A percentile compares a stretch with the other conserved stretches of the same genome.
Evolutionary conservation across 2,329 filamentous ascomycete genomes (phyloP).

Genomic region (Zopfia rhizophila): DNA sequence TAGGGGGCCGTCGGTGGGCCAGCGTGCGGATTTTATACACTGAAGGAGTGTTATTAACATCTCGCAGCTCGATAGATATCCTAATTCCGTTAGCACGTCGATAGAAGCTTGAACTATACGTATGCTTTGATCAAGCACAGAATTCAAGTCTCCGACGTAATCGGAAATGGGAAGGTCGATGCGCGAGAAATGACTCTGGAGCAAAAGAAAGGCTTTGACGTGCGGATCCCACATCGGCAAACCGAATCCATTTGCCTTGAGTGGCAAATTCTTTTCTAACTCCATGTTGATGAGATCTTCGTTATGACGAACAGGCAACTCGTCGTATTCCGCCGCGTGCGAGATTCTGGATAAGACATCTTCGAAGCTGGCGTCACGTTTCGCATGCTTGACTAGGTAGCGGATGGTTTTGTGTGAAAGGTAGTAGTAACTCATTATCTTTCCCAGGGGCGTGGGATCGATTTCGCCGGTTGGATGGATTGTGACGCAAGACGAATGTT

Average conservation of each 20-base stretch:
- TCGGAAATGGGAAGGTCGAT: slow-evolving; percentile 94
- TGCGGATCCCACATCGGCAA: slow-evolving; percentile 98
- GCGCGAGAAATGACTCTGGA: slow-evolving; percentile 95
- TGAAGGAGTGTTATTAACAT: slow-evolving; percentile 89
- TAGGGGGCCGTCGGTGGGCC: slow-evolving; percentile 83
- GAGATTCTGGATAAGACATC: slow-evolving; percentile 94
- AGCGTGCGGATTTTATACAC: slow-evolving; percentile 90
- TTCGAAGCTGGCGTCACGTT: slow-evolving; percentile 77
- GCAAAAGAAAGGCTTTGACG: slow-evolving; percentile 91
- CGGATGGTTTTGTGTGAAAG: slow-evolving; percentile 93
- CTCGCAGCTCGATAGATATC: slow-evolving; percentile 78
- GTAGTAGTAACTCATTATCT: slow-evolving; percentile 99
- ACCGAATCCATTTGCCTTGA: slow-evolving; percentile 70
- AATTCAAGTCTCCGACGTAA: slow-evolving; percentile 92
- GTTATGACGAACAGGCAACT: slow-evolving; percentile 96
- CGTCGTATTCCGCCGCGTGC: slow-evolving; percentile 93
- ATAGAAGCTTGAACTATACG: slow-evolving; percentile 97
- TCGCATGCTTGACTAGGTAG: slow-evolving; percentile 80
- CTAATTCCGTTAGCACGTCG: slow-evolving; percentile 92
- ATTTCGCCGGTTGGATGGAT: slow-evolving; percentile 89
- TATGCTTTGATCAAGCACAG: slow-evolving; percentile 92
- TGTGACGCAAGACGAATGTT: slow-evolving; percentile 83
- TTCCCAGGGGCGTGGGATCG: slow-evolving; percentile 88
- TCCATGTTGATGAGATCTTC: slow-evolving; percentile 97
- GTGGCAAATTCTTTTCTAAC: slow-evolving; percentile 82